These are phyloP conservation scores for Apiotrichum siamense DNA, from an alignment of 1,284 basidiomycete genomes.

Conservation along the genomic window DNA sequence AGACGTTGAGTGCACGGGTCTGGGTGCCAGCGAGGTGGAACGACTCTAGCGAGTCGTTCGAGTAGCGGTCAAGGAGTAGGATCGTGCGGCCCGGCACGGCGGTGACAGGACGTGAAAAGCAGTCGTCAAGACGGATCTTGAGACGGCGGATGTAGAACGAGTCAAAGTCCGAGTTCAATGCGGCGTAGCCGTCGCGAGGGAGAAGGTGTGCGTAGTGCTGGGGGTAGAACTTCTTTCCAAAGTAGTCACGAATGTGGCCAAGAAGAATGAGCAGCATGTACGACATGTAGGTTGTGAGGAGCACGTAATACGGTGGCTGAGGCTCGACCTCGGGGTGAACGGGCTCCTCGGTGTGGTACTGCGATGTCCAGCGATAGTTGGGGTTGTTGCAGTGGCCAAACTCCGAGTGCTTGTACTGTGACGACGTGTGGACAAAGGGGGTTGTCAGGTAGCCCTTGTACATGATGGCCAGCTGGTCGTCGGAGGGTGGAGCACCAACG, in stretches of 20 bases:
- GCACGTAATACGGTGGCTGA: slow-evolving; percentile 83
- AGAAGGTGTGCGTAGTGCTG: slow-evolving; percentile 72
- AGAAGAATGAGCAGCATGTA: slow-evolving; percentile 82
- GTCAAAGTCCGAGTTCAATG: slow-evolving; percentile 96
- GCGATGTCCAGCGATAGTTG: slow-evolving; percentile 46
- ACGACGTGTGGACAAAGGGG: slow-evolving; percentile 34
- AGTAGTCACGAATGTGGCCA: slow-evolving; percentile 90
- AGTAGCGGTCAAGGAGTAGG: slow-evolving; percentile 74
- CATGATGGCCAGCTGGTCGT: slow-evolving; percentile 32
- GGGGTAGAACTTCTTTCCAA: slow-evolving; percentile 78
- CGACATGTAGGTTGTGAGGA: slow-evolving; percentile 85
- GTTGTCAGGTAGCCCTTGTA: slow-evolving; percentile 41
- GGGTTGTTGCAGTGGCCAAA: slow-evolving; percentile 46
- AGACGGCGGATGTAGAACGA: slow-evolving; percentile 97
- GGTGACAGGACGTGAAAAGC: slow-evolving; percentile 88
- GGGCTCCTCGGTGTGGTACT: slow-evolving; percentile 47
- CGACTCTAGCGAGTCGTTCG: slow-evolving; percentile 73
- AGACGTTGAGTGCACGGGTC: slow-evolving; percentile 90
- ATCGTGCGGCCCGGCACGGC: slow-evolving; percentile 95
- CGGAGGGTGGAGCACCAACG: slow-evolving; percentile 1
- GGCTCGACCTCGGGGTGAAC: slow-evolving; percentile 55
- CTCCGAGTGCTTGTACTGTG: slow-evolving; percentile 42
- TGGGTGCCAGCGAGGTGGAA: slow-evolving; percentile 71
- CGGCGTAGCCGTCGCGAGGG: slow-evolving; percentile 81
- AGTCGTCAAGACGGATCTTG: slow-evolving; percentile 91